Evolutionary conservation across 192 early-diverging fungal species (phyloP).

Genomic region (Rhizophagus sp.): DNA sequence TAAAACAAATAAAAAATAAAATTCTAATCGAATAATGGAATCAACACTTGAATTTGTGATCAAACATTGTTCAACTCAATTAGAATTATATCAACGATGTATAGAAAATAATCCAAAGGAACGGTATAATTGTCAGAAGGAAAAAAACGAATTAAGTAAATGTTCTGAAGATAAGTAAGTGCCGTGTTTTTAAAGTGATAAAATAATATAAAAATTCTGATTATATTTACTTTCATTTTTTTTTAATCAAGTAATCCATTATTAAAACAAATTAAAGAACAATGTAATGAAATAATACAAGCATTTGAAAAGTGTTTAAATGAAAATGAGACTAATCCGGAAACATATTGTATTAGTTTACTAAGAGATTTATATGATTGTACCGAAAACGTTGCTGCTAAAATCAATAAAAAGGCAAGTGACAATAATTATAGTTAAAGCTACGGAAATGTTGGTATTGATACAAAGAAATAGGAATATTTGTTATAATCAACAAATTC

Average conservation of each 20-base stretch:
- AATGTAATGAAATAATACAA: background rate
- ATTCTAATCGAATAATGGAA: constrained; percentile 21
- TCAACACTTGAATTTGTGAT: constrained; percentile 25
- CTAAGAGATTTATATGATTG: constrained; percentile 12
- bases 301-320: constrained; percentile 8
- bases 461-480: background rate
- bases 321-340: constrained; percentile 9
- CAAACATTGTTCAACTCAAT: constrained; percentile 31
- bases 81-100: constrained; percentile 28
- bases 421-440: no score
- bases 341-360: background rate
- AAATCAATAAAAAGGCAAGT: background rate
- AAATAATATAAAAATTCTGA: background rate
- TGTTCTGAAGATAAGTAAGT: constrained; percentile 34
- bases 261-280: constrained; percentile 3
- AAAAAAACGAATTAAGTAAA: constrained; percentile 25
- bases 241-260: background rate
- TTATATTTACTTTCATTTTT: background rate
- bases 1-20: no score
- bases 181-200: background rate
- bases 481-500: no score
- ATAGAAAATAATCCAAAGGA: constrained; percentile 19
- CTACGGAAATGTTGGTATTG: background rate
- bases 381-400: background rate
- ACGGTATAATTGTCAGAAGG: constrained; percentile 19